Percentiles rank a stretch among this genome's conserved stretches.
Conservation (phyloP, 1,284 basidiomycete species). For the Irpex rosettiformis region DNA sequence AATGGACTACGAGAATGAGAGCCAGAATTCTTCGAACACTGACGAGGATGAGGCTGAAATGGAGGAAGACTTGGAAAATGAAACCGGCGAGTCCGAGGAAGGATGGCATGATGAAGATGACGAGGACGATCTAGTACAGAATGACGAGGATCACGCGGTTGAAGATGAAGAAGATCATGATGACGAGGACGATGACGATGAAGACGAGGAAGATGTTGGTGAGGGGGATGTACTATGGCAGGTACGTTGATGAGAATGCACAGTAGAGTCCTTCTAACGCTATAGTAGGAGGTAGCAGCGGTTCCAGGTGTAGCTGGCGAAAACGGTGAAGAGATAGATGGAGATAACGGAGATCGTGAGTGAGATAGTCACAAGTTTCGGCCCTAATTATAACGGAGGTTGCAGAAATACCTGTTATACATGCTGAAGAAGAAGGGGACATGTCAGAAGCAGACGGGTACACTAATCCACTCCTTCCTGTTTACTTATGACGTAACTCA, state of each 20-base stretch:
- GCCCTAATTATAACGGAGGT: not conserved
- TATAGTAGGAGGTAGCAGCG: constrained; percentile 51
- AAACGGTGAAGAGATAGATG: constrained; percentile 41
- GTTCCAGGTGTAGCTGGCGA: constrained; percentile 39
- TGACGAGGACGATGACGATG: constrained; percentile 41
- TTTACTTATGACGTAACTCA: not conserved
- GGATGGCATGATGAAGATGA: constrained; percentile 65
- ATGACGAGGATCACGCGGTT: constrained; percentile 52
- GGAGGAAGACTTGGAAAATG: constrained; percentile 57
- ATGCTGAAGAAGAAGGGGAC: constrained; percentile 60
- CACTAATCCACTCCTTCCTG: constrained; percentile 25
- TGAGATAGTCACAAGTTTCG: not conserved
- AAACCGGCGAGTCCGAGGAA: constrained; percentile 60
- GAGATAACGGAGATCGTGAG: constrained; percentile 38
- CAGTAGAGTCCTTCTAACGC: not conserved
- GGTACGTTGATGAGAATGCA: constrained; percentile 38
- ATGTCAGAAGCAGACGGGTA: constrained; percentile 73
- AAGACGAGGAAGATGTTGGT: constrained; percentile 39
- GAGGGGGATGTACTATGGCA: constrained; percentile 67
- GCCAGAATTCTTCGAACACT: constrained; percentile 71
- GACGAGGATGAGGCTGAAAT: constrained; percentile 71
- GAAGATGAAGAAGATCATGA: constrained; percentile 43
- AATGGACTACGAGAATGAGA: constrained; percentile 83
- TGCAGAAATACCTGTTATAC: constrained; percentile 22
- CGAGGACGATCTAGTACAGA: constrained; percentile 54